Conservation (phyloP, 1,284 basidiomycete species). For the Agaricales sp. region DNA sequence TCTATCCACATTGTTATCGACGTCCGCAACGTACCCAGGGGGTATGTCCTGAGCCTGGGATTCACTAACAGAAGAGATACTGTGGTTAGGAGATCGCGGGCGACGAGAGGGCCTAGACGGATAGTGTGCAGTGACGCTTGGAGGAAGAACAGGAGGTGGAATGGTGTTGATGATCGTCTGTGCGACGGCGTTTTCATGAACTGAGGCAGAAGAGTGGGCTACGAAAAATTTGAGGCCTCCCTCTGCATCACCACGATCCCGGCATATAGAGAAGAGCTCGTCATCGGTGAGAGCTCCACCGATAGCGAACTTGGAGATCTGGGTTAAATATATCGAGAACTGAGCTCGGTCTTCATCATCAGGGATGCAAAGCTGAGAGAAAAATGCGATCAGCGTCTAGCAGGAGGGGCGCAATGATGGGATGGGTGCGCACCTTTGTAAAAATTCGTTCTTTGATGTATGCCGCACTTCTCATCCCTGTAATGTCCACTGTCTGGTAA, state of each 20-base stretch:
- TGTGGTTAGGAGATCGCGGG: constrained; percentile 50
- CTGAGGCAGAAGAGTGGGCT: constrained; percentile 47
- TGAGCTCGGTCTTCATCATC: constrained; percentile 69
- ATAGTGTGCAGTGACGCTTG: constrained; percentile 21
- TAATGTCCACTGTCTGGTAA: constrained; percentile 72
- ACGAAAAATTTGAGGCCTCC: constrained; percentile 79
- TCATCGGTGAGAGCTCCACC: constrained; percentile 64
- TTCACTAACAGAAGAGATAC: constrained; percentile 61
- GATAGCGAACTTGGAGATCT: constrained; percentile 68
- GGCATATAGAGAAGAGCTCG: constrained; percentile 61
- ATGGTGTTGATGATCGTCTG: constrained; percentile 27
- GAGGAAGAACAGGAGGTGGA: constrained; percentile 42
- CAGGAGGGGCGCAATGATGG: too few relatives aligned
- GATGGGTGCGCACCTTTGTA: constrained; percentile 48
- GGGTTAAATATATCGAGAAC: constrained; percentile 78
- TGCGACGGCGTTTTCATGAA: constrained; percentile 36
- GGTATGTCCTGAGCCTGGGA: constrained; percentile 36
- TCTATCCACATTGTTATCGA: constrained; percentile 46
- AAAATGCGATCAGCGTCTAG: too few relatives aligned
- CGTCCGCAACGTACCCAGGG: constrained; percentile 58
- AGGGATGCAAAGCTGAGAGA: constrained; percentile 61
- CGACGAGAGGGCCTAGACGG: constrained; percentile 41
- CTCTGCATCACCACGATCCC: constrained; percentile 58
- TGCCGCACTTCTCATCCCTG: constrained; percentile 54
- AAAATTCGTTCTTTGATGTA: constrained; percentile 82